These are phyloP conservation scores for Phyllostachys edulis DNA, from an alignment of 176 grass and related monocot genomes.

Conservation along the genomic window DNA sequence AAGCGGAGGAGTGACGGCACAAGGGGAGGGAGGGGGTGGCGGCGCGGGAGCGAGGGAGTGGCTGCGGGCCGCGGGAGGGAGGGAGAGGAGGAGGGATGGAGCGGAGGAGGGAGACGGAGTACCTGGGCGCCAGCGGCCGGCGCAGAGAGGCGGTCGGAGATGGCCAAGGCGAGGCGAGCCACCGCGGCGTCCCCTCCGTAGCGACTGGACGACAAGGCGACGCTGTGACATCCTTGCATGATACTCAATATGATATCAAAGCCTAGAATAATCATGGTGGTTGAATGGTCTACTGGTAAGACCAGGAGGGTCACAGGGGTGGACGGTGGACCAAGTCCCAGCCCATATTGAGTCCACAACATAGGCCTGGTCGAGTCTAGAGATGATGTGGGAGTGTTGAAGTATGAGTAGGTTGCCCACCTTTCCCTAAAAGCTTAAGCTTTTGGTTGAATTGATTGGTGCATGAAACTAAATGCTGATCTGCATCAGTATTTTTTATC, in stretches of 20 bases:
- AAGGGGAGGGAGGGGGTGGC: no score
- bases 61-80: no score
- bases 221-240: no score
- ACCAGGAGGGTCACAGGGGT: background rate
- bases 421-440: background rate
- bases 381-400: background rate
- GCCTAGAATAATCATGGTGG: background rate
- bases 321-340: background rate
- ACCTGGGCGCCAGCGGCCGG: no score
- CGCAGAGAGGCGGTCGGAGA: no score
- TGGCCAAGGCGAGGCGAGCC: no score
- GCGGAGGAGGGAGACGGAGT: no score
- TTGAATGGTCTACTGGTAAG: background rate
- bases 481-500: background rate
- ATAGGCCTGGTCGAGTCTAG: background rate
- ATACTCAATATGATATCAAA: background rate
- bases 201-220: no score
- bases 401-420: background rate
- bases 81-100: no score
- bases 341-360: background rate
- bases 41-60: no score
- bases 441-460: slow-evolving; percentile 18
- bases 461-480: background rate
- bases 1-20: no score
- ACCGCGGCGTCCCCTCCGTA: no score